Evolutionary conservation across 2,329 filamentous ascomycete genomes (phyloP), one percentile per base, ranked within the genome.

Genomic region (Fusarium nematophilum): DNA sequence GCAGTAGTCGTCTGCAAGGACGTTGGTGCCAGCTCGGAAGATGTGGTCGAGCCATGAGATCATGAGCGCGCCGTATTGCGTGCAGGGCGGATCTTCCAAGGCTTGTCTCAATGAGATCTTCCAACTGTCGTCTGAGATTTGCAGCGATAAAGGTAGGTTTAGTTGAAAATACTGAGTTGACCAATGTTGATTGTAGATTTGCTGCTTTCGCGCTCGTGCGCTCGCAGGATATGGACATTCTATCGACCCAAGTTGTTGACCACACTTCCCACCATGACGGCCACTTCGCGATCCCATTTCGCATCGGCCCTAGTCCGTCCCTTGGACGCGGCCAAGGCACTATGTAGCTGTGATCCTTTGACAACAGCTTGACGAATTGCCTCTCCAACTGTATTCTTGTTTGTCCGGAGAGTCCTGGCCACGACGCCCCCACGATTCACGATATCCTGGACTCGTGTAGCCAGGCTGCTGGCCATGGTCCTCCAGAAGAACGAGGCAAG

Each of bases 401-500:
- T 96, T 29, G 87, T 86, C 66, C 86, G 86, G 61, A 99, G 78
- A 4, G 92, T 93, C 53, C 95, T 84, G 5, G 92, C 92, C 23
- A 91, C 90, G 1, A 93, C 90, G 0, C 95, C 94, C 3, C 94
- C 93, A 53, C 91, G 86, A 57, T 84, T 87, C 53, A 96, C 76
- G 37, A 98, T 91, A 64, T 98, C 94, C 73, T 93, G 89, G 0
- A 97, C 92, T 17, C 91, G 85, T 0, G 87, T 80, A 4, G 90
- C 86, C 55, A 98, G 81, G 51, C 87, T 89, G 1, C 90, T 87
- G 0, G 95, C 95, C 69, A 98, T 84, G 8, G 90, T 91, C 47
- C 95, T 85, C 93, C 95, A 99, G 78, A 97, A 99, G 73, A 94
- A 96, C 1, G 91, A 94, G 2, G 92, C 87, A 13, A 99, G 79